Evolutionary conservation across 345 rosid genomes (phyloP).

Genomic region (Draba incana): DNA sequence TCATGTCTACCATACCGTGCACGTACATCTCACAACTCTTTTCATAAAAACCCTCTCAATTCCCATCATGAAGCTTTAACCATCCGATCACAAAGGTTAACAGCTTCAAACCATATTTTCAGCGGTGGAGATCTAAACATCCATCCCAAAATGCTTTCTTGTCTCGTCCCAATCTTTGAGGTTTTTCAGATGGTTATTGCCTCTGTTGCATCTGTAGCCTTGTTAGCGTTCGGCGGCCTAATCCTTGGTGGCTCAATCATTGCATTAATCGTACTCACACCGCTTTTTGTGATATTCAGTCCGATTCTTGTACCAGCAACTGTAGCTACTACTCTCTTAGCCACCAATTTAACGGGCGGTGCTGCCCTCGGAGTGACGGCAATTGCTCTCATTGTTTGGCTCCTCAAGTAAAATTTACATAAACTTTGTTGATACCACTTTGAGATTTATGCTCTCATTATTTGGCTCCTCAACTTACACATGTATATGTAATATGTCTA

Average conservation of each 20-base stretch:
- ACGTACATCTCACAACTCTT: constrained; percentile 17
- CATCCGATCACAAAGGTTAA: constrained; percentile 3
- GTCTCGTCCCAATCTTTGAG: constrained; percentile 7
- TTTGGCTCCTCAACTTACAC: background rate
- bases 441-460: background rate
- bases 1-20: constrained; percentile 14
- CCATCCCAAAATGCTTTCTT: constrained; percentile 30
- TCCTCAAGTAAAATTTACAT: constrained; percentile 48
- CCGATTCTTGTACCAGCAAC: constrained; percentile 82
- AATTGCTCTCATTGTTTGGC: constrained; percentile 61
- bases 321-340: constrained; percentile 47
- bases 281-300: constrained; percentile 72
- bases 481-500: background rate
- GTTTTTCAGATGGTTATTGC: constrained; percentile 40
- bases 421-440: background rate
- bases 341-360: constrained; percentile 52
- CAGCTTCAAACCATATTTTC: background rate
- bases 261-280: constrained; percentile 65
- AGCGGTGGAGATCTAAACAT: background rate
- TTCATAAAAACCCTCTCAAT: constrained; percentile 5
- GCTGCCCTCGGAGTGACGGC: constrained; percentile 65
- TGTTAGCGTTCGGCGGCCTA: constrained; percentile 61
- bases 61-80: background rate
- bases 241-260: constrained; percentile 62
- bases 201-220: constrained; percentile 60